A percentile compares a stretch with the other conserved stretches of the same genome.
Conservation (phyloP, 2,329 filamentous ascomycete genomes). For the Fusarium bulbicola region DNA sequence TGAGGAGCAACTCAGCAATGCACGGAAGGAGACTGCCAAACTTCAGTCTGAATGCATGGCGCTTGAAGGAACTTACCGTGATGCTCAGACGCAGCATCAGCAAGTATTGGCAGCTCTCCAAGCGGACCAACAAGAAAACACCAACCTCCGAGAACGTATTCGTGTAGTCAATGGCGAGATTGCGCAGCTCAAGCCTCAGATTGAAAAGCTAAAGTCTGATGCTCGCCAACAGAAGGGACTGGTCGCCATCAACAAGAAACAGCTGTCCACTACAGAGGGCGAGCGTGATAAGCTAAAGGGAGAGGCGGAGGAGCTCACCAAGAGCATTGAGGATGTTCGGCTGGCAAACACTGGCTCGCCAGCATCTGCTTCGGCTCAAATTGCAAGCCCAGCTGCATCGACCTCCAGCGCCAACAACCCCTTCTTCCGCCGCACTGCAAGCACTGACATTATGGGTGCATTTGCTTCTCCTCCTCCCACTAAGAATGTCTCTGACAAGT, state of each 20-base stretch:
- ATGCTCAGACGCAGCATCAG: conserved; percentile 83
- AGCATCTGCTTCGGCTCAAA: conserved; percentile 56
- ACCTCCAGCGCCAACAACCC: conserved; percentile 86
- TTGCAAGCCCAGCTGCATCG: conserved; percentile 76
- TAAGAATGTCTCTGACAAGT: conserved; percentile 66
- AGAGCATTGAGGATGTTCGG: conserved; percentile 68
- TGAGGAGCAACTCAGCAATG: conserved; percentile 81
- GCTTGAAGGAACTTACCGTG: conserved; percentile 81
- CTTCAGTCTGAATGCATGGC: conserved; percentile 84
- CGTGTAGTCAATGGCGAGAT: conserved; percentile 84
- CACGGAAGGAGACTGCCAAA: conserved; percentile 83
- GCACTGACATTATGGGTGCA: conserved; percentile 66
- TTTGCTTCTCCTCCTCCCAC: conserved; percentile 58
- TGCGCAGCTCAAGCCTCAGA: conserved; percentile 82
- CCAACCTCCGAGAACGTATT: conserved; percentile 86
- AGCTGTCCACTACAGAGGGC: conserved; percentile 86
- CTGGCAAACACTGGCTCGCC: conserved; percentile 63
- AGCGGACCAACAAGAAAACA: conserved; percentile 89
- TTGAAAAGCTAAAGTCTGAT: conserved; percentile 93
- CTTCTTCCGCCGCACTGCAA: conserved; percentile 82
- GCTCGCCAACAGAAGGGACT: conserved; percentile 95
- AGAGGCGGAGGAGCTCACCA: conserved; percentile 76
- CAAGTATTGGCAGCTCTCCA: conserved; percentile 79
- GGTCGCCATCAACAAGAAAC: conserved; percentile 98
- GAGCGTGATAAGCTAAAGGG: conserved; percentile 88